Conservation (phyloP, 208 protist species). For the Wallacemonas rigidus region DNA sequence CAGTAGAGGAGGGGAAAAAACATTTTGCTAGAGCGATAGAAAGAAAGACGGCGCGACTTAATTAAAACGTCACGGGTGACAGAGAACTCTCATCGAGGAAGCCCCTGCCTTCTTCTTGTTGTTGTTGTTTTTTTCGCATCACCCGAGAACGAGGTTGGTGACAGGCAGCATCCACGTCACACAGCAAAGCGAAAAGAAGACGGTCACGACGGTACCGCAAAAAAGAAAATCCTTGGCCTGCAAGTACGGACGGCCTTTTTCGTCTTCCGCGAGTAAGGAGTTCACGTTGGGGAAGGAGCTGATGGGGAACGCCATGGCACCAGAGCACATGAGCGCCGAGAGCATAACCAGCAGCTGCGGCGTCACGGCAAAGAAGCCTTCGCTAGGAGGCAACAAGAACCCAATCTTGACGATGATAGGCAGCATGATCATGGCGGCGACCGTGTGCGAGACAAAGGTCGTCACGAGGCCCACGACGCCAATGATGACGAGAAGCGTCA, state of each 20-base stretch:
- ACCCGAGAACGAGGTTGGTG: slow-evolving; percentile 64
- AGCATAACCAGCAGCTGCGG: slow-evolving; percentile 84
- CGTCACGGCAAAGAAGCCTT: slow-evolving; percentile 59
- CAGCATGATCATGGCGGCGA: slow-evolving; percentile 92
- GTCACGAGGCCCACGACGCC: slow-evolving; percentile 75
- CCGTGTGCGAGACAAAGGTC: slow-evolving; percentile 94
- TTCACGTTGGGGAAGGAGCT: slow-evolving; percentile 96
- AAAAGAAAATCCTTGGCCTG: slow-evolving; percentile 90
- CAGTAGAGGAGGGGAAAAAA: too few species aligned
- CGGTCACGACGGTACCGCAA: slow-evolving; percentile 71
- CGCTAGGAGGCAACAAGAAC: slow-evolving; percentile 63
- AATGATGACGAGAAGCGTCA: slow-evolving; percentile 68
- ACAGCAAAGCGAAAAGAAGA: slow-evolving; percentile 65
- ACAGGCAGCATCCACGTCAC: slow-evolving; percentile 88
- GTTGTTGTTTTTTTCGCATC: neutral
- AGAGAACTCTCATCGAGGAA: neutral
- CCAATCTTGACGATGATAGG: slow-evolving; percentile 93
- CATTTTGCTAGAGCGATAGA: too few species aligned
- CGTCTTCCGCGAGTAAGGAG: slow-evolving; percentile 88
- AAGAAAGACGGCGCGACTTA: too few species aligned
- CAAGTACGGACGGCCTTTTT: slow-evolving; percentile 84
- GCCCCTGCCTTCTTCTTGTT: neutral
- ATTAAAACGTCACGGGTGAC: neutral
- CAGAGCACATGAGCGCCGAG: slow-evolving; percentile 89
- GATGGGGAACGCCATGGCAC: slow-evolving; percentile 94